Percentiles rank a stretch among this genome's conserved stretches.
Evolutionary conservation across 345 rosid genomes (phyloP).

Genomic region (Draba incana): DNA sequence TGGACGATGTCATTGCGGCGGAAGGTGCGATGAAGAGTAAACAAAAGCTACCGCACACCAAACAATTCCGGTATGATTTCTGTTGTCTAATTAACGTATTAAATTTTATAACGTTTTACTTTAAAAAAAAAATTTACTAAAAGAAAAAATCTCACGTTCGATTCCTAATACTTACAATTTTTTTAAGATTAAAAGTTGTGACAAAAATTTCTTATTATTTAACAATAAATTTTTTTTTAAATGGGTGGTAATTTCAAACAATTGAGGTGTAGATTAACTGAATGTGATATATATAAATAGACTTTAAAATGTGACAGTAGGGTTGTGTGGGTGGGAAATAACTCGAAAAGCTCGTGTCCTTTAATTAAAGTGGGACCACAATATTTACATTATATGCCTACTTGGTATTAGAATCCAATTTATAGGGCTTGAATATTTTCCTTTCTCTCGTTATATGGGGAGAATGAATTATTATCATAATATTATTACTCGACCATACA

Average conservation of each 20-base stretch:
- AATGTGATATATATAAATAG: constrained; percentile 17
- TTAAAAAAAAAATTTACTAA: not conserved
- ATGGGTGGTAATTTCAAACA: constrained; percentile 8
- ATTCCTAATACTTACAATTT: not conserved
- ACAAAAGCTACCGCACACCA: constrained; percentile 72
- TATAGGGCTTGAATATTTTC: constrained; percentile 10
- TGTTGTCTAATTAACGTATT: not conserved
- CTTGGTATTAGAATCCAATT: constrained; percentile 38
- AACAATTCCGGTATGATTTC: constrained; percentile 67
- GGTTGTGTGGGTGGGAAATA: constrained; percentile 36
- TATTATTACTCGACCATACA: constrained; percentile 27
- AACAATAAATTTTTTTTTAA: not conserved
- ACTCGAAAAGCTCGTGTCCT: constrained; percentile 36
- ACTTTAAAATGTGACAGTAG: constrained; percentile 34
- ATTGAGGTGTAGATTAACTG: constrained; percentile 28
- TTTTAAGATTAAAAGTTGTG: not conserved
- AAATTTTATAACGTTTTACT: not conserved
- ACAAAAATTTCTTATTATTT: too few relatives aligned
- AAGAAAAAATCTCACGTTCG: constrained; percentile 16
- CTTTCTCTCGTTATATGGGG: constrained; percentile 3
- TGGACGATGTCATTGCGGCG: constrained; percentile 54
- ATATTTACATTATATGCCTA: constrained; percentile 37
- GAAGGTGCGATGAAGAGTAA: constrained; percentile 58
- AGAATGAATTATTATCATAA: not conserved
- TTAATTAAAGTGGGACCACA: constrained; percentile 30